These are phyloP conservation scores for Calonectria pauciramosa DNA, from an alignment of 2,329 filamentous ascomycete species.

Conservation along the genomic window DNA sequence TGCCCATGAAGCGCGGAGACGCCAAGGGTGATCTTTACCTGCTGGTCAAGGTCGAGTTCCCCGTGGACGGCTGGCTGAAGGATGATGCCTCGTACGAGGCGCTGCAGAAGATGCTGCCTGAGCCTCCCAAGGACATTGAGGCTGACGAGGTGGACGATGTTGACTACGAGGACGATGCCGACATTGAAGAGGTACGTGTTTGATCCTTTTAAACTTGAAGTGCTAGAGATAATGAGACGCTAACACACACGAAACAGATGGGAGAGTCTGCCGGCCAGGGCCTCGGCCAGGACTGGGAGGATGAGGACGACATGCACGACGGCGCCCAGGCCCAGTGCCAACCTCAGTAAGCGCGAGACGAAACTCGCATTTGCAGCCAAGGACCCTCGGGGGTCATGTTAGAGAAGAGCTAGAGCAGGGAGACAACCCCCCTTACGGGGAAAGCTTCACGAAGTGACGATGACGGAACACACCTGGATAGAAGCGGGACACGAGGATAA, in stretches of 20 bases:
- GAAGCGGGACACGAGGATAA: slow-evolving; percentile 6
- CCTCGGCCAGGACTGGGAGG: slow-evolving; percentile 76
- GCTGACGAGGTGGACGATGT: slow-evolving; percentile 89
- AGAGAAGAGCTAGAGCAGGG: slow-evolving; percentile 27
- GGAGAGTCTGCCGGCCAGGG: slow-evolving; percentile 79
- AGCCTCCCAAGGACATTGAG: slow-evolving; percentile 70
- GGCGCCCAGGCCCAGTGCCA: slow-evolving; percentile 76
- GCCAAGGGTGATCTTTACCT: slow-evolving; percentile 89
- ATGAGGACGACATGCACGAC: slow-evolving; percentile 78
- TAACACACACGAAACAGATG: slow-evolving; percentile 64
- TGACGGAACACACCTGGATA: slow-evolving; percentile 33
- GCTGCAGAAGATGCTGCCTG: slow-evolving; percentile 82
- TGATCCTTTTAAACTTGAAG: slow-evolving; percentile 14
- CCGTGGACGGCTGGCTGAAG: slow-evolving; percentile 85
- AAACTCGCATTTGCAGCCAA: background rate
- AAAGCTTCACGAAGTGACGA: slow-evolving; percentile 44
- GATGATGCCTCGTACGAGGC: slow-evolving; percentile 78
- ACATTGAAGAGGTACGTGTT: slow-evolving; percentile 79
- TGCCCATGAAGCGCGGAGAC: slow-evolving; percentile 92
- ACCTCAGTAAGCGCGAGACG: slow-evolving; percentile 70
- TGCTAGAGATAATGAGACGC: background rate
- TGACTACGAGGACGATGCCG: slow-evolving; percentile 84
- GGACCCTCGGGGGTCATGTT: slow-evolving; percentile 14
- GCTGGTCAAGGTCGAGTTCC: slow-evolving; percentile 88
- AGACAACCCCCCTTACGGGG: slow-evolving; percentile 22